A percentile compares a stretch with the other conserved stretches of the same genome.
Evolutionary conservation across 2,329 filamentous ascomycete genomes (phyloP).

Genomic region (Ascochyta koolunga): DNA sequence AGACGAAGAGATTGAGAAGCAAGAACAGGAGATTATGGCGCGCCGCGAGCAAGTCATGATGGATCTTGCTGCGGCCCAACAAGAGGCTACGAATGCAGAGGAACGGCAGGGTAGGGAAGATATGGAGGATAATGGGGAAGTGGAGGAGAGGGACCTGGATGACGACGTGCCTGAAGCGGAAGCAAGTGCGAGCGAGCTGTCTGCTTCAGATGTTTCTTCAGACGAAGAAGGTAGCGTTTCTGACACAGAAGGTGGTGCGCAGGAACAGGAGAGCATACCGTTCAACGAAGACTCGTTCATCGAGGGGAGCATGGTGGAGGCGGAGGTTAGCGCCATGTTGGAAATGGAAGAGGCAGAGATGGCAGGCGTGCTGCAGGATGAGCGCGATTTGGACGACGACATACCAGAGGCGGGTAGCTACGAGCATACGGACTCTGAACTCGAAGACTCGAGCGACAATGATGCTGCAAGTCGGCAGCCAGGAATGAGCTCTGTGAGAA

Average conservation of each 20-base stretch:
- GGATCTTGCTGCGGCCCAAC: conserved; percentile 69
- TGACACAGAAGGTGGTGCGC: conserved; percentile 49
- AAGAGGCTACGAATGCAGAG: conserved; percentile 51
- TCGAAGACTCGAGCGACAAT: conserved; percentile 48
- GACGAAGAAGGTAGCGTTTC: conserved; percentile 24
- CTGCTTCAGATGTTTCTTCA: conserved; percentile 44
- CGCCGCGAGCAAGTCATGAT: conserved; percentile 72
- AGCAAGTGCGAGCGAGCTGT: conserved; percentile 47
- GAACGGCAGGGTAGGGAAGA: conserved; percentile 52
- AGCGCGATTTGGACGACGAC: conserved; percentile 58
- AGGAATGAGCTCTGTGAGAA: conserved; percentile 28
- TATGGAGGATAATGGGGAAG: conserved; percentile 35
- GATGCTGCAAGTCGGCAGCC: conserved; percentile 31
- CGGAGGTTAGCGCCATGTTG: conserved; percentile 46
- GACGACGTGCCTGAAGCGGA: conserved; percentile 49
- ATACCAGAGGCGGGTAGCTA: conserved; percentile 61
- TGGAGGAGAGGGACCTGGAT: conserved; percentile 48
- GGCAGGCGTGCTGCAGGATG: conserved; percentile 54
- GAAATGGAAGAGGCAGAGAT: conserved; percentile 56
- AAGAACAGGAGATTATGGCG: conserved; percentile 80
- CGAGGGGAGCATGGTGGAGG: conserved; percentile 52
- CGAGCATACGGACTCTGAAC: conserved; percentile 61
- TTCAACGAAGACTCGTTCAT: conserved; percentile 58
- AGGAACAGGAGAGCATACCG: conserved; percentile 53
- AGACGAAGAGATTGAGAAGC: conserved; percentile 86